These are phyloP conservation scores for Chamaecrista fasciculata DNA, from an alignment of 306 rosid species.

Conservation along the genomic window DNA sequence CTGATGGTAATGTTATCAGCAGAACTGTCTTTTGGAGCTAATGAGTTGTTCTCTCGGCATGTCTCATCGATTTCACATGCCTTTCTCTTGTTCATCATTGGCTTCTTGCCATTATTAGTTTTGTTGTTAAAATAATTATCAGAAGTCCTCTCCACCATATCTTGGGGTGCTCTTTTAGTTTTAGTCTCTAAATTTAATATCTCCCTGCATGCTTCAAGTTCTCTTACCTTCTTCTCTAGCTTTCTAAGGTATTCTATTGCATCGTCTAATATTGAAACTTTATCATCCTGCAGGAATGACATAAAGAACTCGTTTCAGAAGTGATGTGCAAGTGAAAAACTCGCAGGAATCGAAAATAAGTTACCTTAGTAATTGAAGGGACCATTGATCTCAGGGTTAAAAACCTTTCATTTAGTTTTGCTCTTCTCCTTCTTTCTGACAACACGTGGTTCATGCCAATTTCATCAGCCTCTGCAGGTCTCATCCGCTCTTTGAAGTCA, in stretches of 20 bases:
- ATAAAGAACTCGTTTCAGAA: constrained; percentile 11
- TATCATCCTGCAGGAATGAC: constrained; percentile 63
- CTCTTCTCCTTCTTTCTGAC: constrained; percentile 71
- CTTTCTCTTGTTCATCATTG: constrained; percentile 68
- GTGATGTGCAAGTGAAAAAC: constrained; percentile 14
- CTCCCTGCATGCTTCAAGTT: constrained; percentile 50
- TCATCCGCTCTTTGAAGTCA: constrained; percentile 49
- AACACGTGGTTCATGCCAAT: constrained; percentile 57
- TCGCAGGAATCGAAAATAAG: constrained; percentile 11
- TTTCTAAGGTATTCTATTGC: constrained; percentile 69
- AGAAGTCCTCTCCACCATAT: constrained; percentile 55
- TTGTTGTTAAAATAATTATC: constrained; percentile 58
- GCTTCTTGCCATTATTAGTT: constrained; percentile 43
- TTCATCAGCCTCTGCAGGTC: constrained; percentile 67
- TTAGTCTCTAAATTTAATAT: constrained; percentile 39
- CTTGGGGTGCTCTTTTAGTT: constrained; percentile 52
- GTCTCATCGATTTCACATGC: constrained; percentile 46
- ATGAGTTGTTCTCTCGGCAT: constrained; percentile 35
- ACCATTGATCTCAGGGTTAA: constrained; percentile 63
- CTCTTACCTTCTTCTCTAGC: constrained; percentile 72
- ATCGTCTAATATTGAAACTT: constrained; percentile 74
- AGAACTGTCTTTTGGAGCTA: constrained; percentile 28
- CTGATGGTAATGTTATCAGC: constrained; percentile 42
- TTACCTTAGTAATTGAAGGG: constrained; percentile 75
- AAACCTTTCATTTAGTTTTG: constrained; percentile 69